A percentile compares a stretch with the other conserved stretches of the same genome.
These are phyloP conservation scores for Ceraceosorus bombacis DNA, from an alignment of 1,284 basidiomycete genomes.

Conservation along the genomic window DNA sequence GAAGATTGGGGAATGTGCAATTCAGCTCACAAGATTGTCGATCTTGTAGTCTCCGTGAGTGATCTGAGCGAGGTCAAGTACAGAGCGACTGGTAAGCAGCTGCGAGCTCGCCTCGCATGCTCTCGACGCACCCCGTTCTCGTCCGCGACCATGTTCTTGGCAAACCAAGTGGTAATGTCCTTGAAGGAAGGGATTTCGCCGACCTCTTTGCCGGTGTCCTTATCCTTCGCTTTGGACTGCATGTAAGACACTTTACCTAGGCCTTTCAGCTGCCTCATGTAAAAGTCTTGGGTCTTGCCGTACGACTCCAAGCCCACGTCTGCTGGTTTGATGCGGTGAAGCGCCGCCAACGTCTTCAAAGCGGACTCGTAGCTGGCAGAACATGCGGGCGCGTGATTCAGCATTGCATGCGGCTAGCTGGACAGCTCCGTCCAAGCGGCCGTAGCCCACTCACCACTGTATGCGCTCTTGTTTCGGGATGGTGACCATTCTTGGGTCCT, in stretches of 20 bases:
- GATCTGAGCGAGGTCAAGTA: conserved; percentile 49
- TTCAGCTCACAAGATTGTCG: conserved; percentile 63
- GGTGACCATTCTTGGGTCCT: conserved; percentile 62
- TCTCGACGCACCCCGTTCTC: conserved; percentile 46
- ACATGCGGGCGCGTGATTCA: conserved; percentile 53
- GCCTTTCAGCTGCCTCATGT: conserved; percentile 83
- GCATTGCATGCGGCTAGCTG: conserved; percentile 57
- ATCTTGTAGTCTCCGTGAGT: conserved; percentile 96
- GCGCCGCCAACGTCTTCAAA: conserved; percentile 60
- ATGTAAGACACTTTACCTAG: conserved; percentile 65
- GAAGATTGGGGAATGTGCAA: not conserved
- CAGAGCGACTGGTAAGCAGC: no score
- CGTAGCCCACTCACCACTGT: conserved; percentile 59
- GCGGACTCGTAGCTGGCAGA: conserved; percentile 22
- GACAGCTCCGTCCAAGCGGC: conserved; percentile 2
- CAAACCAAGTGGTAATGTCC: conserved; percentile 71
- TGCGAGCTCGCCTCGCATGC: no score
- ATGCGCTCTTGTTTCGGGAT: conserved; percentile 56
- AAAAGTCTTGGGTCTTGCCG: conserved; percentile 71
- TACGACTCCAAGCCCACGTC: conserved; percentile 68
- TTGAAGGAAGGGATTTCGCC: conserved; percentile 62
- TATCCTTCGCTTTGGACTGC: conserved; percentile 63
- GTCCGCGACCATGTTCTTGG: conserved; percentile 62
- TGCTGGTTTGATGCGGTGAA: conserved; percentile 65
- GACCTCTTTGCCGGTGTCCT: conserved; percentile 57